A percentile compares a stretch with the other conserved stretches of the same genome.
These are phyloP conservation scores for Petunia axillaris DNA, from an alignment of 257 asterid genomes.

Conservation along the genomic window DNA sequence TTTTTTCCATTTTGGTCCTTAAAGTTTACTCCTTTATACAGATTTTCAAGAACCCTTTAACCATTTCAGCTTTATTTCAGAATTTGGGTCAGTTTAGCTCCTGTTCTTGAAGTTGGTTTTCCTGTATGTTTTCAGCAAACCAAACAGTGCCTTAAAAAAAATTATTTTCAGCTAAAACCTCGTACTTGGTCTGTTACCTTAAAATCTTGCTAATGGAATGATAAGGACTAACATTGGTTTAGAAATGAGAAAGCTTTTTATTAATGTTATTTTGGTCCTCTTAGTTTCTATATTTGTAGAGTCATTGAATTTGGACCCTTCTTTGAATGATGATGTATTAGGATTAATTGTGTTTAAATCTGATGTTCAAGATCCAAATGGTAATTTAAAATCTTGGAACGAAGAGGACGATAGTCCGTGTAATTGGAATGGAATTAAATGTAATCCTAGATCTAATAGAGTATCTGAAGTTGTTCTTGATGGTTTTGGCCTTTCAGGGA, in stretches of 20 bases:
- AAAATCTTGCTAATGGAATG: conserved; percentile 11
- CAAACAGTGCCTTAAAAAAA: background rate
- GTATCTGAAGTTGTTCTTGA: conserved; percentile 90
- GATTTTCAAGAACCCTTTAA: background rate
- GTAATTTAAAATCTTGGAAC: conserved; percentile 78
- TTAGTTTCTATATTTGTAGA: conserved; percentile 42
- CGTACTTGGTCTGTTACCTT: background rate
- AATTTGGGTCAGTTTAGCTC: conserved; percentile 13
- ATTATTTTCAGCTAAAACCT: background rate
- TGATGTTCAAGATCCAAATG: conserved; percentile 75
- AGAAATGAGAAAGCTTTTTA: conserved; percentile 55
- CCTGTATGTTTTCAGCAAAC: background rate
- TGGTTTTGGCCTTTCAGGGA: conserved; percentile 82
- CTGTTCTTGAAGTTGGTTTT: background rate
- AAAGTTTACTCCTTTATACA: background rate
- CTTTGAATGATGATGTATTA: conserved; percentile 85
- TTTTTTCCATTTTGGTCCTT: background rate
- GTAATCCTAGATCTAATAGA: conserved; percentile 92
- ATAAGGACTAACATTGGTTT: conserved; percentile 4
- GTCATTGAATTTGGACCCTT: conserved; percentile 56
- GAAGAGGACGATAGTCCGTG: conserved; percentile 93
- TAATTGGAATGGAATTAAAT: conserved; percentile 78
- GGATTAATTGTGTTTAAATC: conserved; percentile 92
- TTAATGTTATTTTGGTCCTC: conserved; percentile 35
- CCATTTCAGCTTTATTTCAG: background rate